These are phyloP conservation scores for Craterostigma plantagineum DNA, from an alignment of 257 asterid genomes.

Conservation along the genomic window DNA sequence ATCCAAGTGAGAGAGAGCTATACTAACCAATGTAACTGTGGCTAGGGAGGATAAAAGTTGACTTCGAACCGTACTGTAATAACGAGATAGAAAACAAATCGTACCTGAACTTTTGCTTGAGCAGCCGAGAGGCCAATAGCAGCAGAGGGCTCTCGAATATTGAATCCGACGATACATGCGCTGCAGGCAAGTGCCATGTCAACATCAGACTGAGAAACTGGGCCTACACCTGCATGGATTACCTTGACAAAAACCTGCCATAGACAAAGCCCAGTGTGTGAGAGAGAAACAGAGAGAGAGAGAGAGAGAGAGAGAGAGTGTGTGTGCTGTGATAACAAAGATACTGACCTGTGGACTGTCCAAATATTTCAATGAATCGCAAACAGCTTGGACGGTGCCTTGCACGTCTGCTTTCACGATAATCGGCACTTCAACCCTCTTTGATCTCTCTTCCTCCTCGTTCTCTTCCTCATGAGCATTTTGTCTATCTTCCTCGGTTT, in stretches of 20 bases:
- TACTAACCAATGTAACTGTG: not conserved
- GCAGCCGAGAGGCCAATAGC: constrained; percentile 43
- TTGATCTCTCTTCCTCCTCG: constrained; percentile 23
- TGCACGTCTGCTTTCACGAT: constrained; percentile 89
- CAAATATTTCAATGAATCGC: constrained; percentile 59
- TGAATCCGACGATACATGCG: constrained; percentile 87
- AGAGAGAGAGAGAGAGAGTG: too few species aligned
- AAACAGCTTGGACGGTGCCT: constrained; percentile 96
- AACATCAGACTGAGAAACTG: constrained; percentile 79
- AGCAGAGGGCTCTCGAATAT: constrained; percentile 45
- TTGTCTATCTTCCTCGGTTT: constrained; percentile 27
- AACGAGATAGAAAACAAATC: too few species aligned
- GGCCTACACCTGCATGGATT: constrained; percentile 73
- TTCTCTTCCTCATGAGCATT: constrained; percentile 17
- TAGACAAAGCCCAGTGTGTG: too few species aligned
- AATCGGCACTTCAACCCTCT: constrained; percentile 54
- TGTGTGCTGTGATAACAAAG: too few species aligned
- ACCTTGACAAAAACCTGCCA: constrained; percentile 53
- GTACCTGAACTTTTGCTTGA: constrained; percentile 63
- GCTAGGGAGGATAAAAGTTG: too few species aligned
- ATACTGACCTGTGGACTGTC: constrained; percentile 67
- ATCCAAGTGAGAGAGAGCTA: not conserved
- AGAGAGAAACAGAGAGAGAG: too few species aligned
- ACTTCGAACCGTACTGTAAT: too few species aligned
- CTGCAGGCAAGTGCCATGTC: constrained; percentile 83